A percentile compares a stretch with the other conserved stretches of the same genome.
These are phyloP conservation scores for Acanthamoeba lenticulata DNA, from an alignment of 208 protist species.

Conservation along the genomic window DNA sequence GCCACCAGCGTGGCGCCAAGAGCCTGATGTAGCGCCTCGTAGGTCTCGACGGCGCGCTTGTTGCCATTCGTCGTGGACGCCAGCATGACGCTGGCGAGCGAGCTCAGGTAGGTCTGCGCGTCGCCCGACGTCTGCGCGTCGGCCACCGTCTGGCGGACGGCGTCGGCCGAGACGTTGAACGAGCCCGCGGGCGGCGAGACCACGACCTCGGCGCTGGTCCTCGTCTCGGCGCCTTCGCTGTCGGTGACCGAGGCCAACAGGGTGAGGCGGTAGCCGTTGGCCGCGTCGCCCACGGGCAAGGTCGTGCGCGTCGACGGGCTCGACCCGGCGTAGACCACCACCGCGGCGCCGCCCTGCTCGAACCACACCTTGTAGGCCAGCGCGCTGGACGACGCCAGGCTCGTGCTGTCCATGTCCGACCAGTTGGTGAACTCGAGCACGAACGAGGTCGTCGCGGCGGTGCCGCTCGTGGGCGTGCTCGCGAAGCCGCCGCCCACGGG, in stretches of 20 bases:
- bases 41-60: background rate
- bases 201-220: background rate
- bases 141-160: background rate
- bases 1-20: too few relatives aligned
- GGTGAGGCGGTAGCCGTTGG: background rate
- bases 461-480: background rate
- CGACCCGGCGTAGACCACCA: background rate
- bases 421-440: background rate
- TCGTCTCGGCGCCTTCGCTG: background rate
- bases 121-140: background rate
- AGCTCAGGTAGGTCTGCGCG: background rate
- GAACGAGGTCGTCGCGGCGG: background rate
- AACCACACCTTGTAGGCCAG: constrained; percentile 12
- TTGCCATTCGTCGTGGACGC: background rate
- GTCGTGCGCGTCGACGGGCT: background rate
- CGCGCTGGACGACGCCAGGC: background rate
- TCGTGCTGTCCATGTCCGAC: background rate
- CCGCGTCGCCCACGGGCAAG: background rate
- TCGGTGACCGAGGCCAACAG: background rate
- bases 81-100: background rate
- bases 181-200: background rate
- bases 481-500: background rate
- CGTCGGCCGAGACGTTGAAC: background rate
- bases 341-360: background rate
- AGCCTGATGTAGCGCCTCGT: too few relatives aligned